Evolutionary conservation across 768 basidiomycete genomes (phyloP), one percentile per base, ranked within the genome.

Genomic region (Clitopilus hobsonii): DNA sequence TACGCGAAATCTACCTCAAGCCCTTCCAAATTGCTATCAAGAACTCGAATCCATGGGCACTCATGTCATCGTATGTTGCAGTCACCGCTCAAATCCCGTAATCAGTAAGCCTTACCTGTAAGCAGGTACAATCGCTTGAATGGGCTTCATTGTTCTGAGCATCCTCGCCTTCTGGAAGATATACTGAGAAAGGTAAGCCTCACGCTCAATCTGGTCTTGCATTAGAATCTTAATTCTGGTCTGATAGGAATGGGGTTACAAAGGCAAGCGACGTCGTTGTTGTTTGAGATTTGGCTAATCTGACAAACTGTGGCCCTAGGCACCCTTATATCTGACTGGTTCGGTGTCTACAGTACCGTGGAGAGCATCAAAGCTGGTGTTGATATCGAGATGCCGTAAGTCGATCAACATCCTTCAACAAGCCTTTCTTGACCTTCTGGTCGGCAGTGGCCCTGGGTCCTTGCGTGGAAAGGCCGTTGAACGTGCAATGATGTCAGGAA

Each of bases 231-330:
- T 22, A 2, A 38, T 22, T 1, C 38, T 2, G n/a, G n/a, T n/a
- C n/a, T n/a, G n/a, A n/a, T 20, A 80, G 71, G 85, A 88, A 75
- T 88, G 85, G 85, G 79, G 76, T 3, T 86, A 71, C 60, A 67
- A 83, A 62, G 85, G 75, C 68, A 53, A 5, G 52, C n/a, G n/a
- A 6, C 18, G 3, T 28, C 24, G 13, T 10, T 14, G 4, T 14
- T 36, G n/a, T 4, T 14, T 11, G n/a, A 36, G 10, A 36, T 36
- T 3, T 36, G 8, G 32, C 13, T 36, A 14, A 2, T 10, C 13
- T 4, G n/a, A 30, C 14, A 3, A 0, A 52, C 14, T 26, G 28
- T 26, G 38, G 14, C 22, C 30, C 10, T 8, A 29, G 10, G n/a
- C 54, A 74, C 72, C 81, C 0, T 85, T 38, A 85, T 85, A 77